A percentile compares a stretch with the other conserved stretches of the same genome.
Evolutionary conservation across 768 basidiomycete species (phyloP).

Genomic region (Pleurotus pulmonarius): DNA sequence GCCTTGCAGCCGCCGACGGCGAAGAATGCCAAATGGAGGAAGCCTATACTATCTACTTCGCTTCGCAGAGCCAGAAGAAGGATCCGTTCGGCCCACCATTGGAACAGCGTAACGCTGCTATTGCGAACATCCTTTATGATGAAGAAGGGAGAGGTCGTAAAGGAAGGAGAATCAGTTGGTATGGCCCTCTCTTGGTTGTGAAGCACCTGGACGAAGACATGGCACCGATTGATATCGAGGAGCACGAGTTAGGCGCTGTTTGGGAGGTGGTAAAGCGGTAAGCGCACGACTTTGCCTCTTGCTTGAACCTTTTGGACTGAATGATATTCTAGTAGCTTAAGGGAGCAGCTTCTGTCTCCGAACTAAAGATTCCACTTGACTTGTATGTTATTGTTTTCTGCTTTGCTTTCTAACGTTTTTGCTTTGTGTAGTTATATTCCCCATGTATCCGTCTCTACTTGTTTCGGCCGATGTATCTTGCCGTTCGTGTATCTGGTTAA

Average conservation of each 20-base stretch:
- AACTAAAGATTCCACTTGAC: too few relatives aligned
- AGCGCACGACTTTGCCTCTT: too few relatives aligned
- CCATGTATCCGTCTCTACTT: too few relatives aligned
- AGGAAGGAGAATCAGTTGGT: background rate
- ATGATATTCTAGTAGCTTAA: too few relatives aligned
- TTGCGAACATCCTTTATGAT: constrained; percentile 1
- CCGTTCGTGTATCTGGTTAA: too few relatives aligned
- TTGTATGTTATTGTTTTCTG: too few relatives aligned
- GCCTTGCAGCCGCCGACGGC: background rate
- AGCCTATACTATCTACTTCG: background rate
- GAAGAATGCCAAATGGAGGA: background rate
- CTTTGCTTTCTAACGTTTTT: too few relatives aligned
- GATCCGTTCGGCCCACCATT: background rate
- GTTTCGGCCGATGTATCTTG: too few relatives aligned
- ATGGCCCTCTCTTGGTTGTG: background rate
- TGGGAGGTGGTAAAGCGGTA: background rate
- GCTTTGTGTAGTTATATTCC: too few relatives aligned
- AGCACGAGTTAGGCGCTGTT: background rate
- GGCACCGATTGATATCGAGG: background rate
- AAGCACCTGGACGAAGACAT: constrained; percentile 2
- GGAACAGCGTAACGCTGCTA: constrained; percentile 2
- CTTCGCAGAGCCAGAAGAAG: constrained; percentile 6
- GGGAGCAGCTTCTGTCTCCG: too few relatives aligned
- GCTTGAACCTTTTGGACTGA: too few relatives aligned
- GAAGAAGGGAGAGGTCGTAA: background rate